These are phyloP conservation scores for Phytophthora citricola DNA, from an alignment of 352 stramenopile genomes.

Conservation along the genomic window DNA sequence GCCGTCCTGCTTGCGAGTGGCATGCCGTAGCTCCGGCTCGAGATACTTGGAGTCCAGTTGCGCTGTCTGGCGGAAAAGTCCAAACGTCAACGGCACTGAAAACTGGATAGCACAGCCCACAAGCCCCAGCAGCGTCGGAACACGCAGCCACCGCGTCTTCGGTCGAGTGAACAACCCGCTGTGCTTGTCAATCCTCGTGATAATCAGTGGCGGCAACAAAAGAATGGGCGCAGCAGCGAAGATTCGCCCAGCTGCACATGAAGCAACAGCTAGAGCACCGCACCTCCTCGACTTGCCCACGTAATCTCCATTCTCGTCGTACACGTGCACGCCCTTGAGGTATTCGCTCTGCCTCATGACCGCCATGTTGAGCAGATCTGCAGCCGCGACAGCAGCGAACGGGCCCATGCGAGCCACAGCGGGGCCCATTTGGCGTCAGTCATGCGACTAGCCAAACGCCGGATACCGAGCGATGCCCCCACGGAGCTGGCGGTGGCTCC, in stretches of 20 bases:
- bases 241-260: conserved; percentile 78
- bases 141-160: conserved; percentile 54
- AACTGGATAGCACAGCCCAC: conserved; percentile 85
- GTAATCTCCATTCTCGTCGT: conserved; percentile 81
- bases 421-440: conserved; percentile 51
- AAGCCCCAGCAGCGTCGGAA: conserved; percentile 72
- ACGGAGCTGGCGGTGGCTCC: conserved; percentile 81
- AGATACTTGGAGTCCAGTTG: conserved; percentile 69
- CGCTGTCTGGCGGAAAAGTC: conserved; percentile 84
- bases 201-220: conserved; percentile 69
- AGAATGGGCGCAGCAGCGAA: conserved; percentile 86
- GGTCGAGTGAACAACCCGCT: conserved; percentile 38
- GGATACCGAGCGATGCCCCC: conserved; percentile 74
- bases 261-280: conserved; percentile 74
- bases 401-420: conserved; percentile 72
- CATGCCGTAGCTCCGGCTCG: conserved; percentile 62
- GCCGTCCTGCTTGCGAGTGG: conserved; percentile 50
- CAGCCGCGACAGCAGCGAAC: conserved; percentile 82
- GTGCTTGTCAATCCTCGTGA: conserved; percentile 61
- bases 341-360: conserved; percentile 90
- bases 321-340: conserved; percentile 79
- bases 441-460: conserved; percentile 57
- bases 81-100: conserved; percentile 87
- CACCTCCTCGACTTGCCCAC: conserved; percentile 81
- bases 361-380: conserved; percentile 85